Evolutionary conservation across 1,139 yeast species (phyloP).

Genomic region (Diutina catenulata): DNA sequence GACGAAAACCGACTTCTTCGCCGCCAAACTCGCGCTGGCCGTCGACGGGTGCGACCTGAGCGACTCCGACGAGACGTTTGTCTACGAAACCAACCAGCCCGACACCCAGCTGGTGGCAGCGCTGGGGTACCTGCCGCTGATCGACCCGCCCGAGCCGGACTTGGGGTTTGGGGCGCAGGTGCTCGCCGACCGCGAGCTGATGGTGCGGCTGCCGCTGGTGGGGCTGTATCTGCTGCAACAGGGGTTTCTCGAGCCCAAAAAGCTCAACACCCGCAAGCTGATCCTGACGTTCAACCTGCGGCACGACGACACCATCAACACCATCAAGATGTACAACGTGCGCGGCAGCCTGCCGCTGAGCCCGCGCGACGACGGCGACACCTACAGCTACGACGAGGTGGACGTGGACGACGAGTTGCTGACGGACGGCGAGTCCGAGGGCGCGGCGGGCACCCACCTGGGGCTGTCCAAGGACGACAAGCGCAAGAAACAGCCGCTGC

Average conservation of each 20-base stretch:
- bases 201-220: background rate
- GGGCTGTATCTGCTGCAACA: background rate
- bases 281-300: slow-evolving; percentile 5
- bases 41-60: slow-evolving; percentile 81
- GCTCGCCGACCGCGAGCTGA: background rate
- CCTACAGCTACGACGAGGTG: slow-evolving; percentile 4
- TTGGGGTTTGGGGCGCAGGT: background rate
- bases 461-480: background rate
- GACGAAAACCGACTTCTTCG: slow-evolving; percentile 82
- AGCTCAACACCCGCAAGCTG: background rate
- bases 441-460: background rate
- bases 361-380: background rate
- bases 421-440: background rate
- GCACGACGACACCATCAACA: background rate
- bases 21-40: slow-evolving; percentile 88
- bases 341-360: background rate
- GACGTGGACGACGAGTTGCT: slow-evolving; percentile 2
- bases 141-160: slow-evolving; percentile 5
- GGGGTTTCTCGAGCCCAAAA: background rate
- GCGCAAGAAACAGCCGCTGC: slow-evolving; percentile 4
- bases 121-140: background rate
- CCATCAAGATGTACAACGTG: background rate
- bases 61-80: slow-evolving; percentile 90
- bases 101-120: slow-evolving; percentile 4
- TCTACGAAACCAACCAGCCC: slow-evolving; percentile 51